Conservation (phyloP, 2,329 filamentous ascomycete genomes). For the Aspergillus intermedius region DNA sequence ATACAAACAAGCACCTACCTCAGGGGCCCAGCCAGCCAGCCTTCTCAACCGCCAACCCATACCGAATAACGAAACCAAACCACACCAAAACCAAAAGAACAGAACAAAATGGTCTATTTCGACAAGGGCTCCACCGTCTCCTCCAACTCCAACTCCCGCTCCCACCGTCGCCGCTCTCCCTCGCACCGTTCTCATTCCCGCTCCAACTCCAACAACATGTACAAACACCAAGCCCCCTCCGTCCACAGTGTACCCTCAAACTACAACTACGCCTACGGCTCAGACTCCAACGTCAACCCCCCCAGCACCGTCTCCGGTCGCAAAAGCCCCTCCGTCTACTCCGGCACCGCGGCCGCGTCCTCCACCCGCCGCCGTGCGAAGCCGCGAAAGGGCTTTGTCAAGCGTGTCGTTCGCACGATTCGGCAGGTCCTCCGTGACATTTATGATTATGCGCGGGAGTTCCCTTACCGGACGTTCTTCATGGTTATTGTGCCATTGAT, state of each 20-base stretch:
- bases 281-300: no score
- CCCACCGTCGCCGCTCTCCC: slow-evolving; percentile 26
- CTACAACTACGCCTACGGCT: slow-evolving; percentile 12
- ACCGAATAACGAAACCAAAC: neutral
- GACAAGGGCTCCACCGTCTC: slow-evolving; percentile 33
- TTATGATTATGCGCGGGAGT: slow-evolving; percentile 69
- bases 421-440: slow-evolving; percentile 75
- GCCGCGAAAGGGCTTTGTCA: slow-evolving; percentile 71
- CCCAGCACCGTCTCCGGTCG: slow-evolving; percentile 15
- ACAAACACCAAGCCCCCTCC: slow-evolving; percentile 9
- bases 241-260: slow-evolving; percentile 40
- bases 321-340: slow-evolving; percentile 43
- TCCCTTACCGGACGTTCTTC: slow-evolving; percentile 83
- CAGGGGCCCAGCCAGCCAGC: neutral
- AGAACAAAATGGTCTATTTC: slow-evolving; percentile 41
- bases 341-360: slow-evolving; percentile 39
- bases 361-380: slow-evolving; percentile 71
- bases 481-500: slow-evolving; percentile 82
- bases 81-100: neutral
- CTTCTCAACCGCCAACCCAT: neutral
- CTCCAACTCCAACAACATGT: slow-evolving; percentile 19
- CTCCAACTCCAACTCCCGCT: slow-evolving; percentile 21
- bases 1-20: neutral
- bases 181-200: slow-evolving; percentile 30
- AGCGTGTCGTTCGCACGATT: slow-evolving; percentile 66